Base-by-base conservation (phyloP, 176 grass and related monocot species). In the Oryza glaberrima region DNA sequence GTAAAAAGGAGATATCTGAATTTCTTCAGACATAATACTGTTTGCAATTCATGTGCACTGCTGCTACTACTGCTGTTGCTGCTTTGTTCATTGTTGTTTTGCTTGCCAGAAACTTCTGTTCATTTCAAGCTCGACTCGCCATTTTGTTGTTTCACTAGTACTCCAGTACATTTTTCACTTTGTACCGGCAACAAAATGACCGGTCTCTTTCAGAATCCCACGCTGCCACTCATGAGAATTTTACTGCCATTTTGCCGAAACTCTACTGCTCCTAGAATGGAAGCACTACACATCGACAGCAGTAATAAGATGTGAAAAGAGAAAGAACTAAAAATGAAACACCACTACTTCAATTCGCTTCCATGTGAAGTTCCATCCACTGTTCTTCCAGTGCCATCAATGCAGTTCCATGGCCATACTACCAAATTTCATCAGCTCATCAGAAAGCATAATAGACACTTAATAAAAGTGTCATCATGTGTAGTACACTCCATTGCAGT, bases 1-100 rank as follows among this genome's bases (percentile, higher is more conserved):
- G 35, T 11, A 25, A 90, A 77, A 72, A 48, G 68, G 78, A 65
- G 60, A 58, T 35, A 45, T 20, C 20, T 63, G 58, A 63, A 71
- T 73, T 72, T 79, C 60, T 10, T 74, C 47, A 61, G 74, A 86
- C 88, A 90, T 90, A 90, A 90, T 78, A 86, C 88, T 90, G 83
- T 82, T 82, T 14, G 25, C 48, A 32, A 15, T 44, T 72, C 70
- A 69, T 74, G 76, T 80, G 79, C 73, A 4, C 43, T 44, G 10
- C 43, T 41, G 8, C 43, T 44, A 44, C 43, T 40, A 40, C 38
- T 43, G 9, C 19, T 30, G 28, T 30, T 30, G 30, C 30, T 32
- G 30, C 30, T 22, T 22, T 3, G 56, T 70, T 36, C 72, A 26
- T 69, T 22, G 43, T 44, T 30, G 6, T 0, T 0, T 56, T 58